Evolutionary conservation across 495 filamentous ascomycete genomes (phyloP), one percentile per base, ranked within the genome.

Genomic region (Xylaria flabelliformis): DNA sequence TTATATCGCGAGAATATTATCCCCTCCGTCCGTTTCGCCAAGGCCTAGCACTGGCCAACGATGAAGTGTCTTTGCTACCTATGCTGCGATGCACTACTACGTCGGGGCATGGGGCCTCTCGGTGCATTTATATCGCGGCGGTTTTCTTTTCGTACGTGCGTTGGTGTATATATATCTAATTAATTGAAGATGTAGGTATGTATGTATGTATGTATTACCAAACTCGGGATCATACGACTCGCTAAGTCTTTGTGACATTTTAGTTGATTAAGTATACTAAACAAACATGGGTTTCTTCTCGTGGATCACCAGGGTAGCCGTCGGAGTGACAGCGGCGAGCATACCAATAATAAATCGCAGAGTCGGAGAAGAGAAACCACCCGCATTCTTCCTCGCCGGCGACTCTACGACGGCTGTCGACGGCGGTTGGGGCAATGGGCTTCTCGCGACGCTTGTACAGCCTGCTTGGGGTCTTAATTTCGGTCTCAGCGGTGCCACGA

Each of bases 401-500:
- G 87, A 88, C 66, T 85, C 83, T 6, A 88, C 86, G 15, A 87
- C 84, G 0, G 86, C 86, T 1, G 59, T 74, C 0, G 76, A 80
- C 26, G 76, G 76, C 21, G 83, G 87, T 32, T 89, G 86, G 87
- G 87, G 87, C 26, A 78, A 85, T 46, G 86, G 84, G 17, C 83
- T 88, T 62, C 80, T 89, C 12, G 80, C 79, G 5, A 80, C 82
- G 5, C 76, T 88, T 7, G 73, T 76, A 7, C 63, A 72, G 7
- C 81, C 80, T 0, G 85, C 86, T 13, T 76, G 77, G 55, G 87
- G 86, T 6, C 75, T 75, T 32, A 87, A 89, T 71, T 80, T 79
- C 34, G 87, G 84, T 13, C 78, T 85, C 59, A 85, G 84, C 64
- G 87, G 86, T 13, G 84, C 85, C 5, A 88, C 86, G 13, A 88